Conservation (phyloP, 305 asterid genomes). For the Fraxinus velutina region DNA sequence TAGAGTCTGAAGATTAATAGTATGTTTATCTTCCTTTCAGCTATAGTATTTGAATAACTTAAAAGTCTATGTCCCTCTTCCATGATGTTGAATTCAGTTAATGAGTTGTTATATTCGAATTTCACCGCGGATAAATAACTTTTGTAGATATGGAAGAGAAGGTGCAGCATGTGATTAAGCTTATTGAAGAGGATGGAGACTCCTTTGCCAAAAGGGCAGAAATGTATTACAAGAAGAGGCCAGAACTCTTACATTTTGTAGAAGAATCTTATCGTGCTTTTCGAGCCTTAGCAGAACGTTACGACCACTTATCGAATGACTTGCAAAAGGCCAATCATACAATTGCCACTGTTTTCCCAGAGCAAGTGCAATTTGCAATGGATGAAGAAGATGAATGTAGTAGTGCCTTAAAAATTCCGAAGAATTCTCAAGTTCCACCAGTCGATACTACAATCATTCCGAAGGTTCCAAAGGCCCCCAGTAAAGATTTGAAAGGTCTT, state of each 20-base stretch:
- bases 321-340: constrained; percentile 85
- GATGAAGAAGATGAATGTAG: constrained; percentile 59
- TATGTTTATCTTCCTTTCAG: not conserved
- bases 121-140: not conserved
- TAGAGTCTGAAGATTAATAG: not conserved
- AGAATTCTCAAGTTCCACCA: constrained; percentile 26
- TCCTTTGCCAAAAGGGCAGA: constrained; percentile 92
- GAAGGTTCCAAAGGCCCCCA: constrained; percentile 61
- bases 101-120: not conserved
- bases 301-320: constrained; percentile 75
- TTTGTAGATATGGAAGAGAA: constrained; percentile 78
- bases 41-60: not conserved
- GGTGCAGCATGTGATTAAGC: constrained; percentile 58
- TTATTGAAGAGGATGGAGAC: constrained; percentile 89
- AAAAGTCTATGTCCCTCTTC: not conserved
- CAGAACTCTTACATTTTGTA: constrained; percentile 70
- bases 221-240: constrained; percentile 91
- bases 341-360: constrained; percentile 82
- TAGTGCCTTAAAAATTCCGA: constrained; percentile 27
- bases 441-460: constrained; percentile 35
- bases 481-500: constrained; percentile 52
- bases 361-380: constrained; percentile 59
- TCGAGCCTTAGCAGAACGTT: constrained; percentile 84
- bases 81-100: not conserved
- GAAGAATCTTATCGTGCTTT: constrained; percentile 76